Conservation (phyloP, 495 filamentous ascomycete species). For the Glonium stellatum region DNA sequence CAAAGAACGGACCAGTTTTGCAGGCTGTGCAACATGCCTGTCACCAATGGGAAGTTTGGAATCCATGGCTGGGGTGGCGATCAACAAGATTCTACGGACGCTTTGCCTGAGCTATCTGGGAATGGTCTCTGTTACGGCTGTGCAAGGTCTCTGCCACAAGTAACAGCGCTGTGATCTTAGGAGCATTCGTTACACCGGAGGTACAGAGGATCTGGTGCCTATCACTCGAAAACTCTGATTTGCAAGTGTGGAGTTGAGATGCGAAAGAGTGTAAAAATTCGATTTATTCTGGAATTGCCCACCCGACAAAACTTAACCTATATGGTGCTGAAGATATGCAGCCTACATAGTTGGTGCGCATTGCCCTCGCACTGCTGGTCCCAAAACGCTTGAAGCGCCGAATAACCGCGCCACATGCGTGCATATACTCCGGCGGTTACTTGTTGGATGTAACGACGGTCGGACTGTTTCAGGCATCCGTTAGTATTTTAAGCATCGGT, state of each 20-base stretch:
- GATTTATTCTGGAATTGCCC: too few species aligned
- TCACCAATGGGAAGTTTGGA: conserved; percentile 21
- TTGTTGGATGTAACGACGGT: too few species aligned
- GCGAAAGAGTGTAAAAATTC: too few species aligned
- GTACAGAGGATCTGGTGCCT: background rate
- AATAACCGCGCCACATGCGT: background rate
- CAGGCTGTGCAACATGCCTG: conserved; percentile 30
- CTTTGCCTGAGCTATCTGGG: background rate
- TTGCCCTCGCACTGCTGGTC: background rate
- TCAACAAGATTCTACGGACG: conserved; percentile 19
- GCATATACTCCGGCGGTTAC: background rate
- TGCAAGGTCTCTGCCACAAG: conserved; percentile 40
- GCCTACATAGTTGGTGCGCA: too few species aligned
- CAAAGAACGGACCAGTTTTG: conserved; percentile 9
- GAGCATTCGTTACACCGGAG: background rate
- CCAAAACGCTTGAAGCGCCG: background rate
- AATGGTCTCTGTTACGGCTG: conserved; percentile 52
- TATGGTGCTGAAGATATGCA: too few species aligned
- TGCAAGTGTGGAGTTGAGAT: too few species aligned
- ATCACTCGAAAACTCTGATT: too few species aligned
- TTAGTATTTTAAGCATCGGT: too few species aligned
- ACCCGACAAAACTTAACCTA: too few species aligned
- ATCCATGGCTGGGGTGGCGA: conserved; percentile 33
- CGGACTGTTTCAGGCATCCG: too few species aligned
- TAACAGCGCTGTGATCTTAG: background rate